Evolutionary conservation across 2,329 filamentous ascomycete genomes (phyloP), one percentile per base, ranked within the genome.

Genomic region (Ophiostoma pallidulum): DNA sequence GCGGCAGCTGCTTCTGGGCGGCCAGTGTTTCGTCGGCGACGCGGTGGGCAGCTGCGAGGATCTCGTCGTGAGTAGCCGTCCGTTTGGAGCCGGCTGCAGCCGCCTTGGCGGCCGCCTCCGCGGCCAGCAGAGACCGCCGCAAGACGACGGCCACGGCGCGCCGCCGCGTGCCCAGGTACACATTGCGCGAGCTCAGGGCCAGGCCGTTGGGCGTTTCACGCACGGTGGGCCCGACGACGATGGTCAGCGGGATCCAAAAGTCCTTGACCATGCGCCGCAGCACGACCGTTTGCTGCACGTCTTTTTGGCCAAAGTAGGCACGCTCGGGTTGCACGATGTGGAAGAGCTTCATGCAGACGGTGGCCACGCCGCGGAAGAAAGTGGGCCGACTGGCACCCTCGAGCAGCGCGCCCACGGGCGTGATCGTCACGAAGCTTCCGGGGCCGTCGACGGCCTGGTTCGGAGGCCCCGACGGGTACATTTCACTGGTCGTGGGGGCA

Each of bases 231-330:
- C 82, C 78, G 46, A 97, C 74, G 28, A 82, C 74, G 8, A 97
- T 79, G 19, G 85, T 71, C 4, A 80, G 84, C 33, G 86, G 78
- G 35, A 97, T 65, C 62, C 89, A 80, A 55, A 98, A 90, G 64
- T 98, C 92, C 55, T 80, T 75, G 28, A 96, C 85, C 78, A 98
- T 81, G 38, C 85, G 80, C 59, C 79, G 82, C 59, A 98, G 86
- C 10, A 98, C 78, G 16, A 94, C 86, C 0, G 89, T 94, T 67
- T 98, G 92, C 70, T 98, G 92, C 18, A 96, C 80, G 64, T 98
- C 92, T 68, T 98, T 98, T 65, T 97, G 92, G 4, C 92, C 92
- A 69, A 98, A 96, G 67, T 95, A 92, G 5, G 88, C 86, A 38
- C 76, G 76, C 48, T 90, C 83, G 4, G 87, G 84, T 54, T 79